These are phyloP conservation scores for Penicillium oxalicum DNA, from an alignment of 2,329 filamentous ascomycete species.

Conservation along the genomic window DNA sequence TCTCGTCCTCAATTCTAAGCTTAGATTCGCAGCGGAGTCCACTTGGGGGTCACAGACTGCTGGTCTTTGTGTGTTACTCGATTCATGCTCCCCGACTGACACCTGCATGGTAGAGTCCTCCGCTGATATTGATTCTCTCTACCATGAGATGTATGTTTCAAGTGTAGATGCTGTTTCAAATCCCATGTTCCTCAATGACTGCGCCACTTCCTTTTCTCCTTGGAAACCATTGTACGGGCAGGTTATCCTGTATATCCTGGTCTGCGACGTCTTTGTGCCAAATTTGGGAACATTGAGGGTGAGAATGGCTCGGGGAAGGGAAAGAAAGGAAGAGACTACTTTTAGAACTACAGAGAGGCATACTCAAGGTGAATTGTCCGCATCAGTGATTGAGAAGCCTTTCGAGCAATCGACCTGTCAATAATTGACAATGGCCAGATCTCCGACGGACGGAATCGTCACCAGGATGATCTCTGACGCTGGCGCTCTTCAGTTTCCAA, in stretches of 20 bases:
- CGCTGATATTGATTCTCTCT: neutral
- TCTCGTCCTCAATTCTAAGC: no score
- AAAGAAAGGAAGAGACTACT: no score
- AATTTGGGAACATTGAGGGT: slow-evolving; percentile 10
- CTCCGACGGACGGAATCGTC: no score
- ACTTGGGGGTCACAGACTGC: slow-evolving; percentile 1
- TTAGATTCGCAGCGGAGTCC: no score
- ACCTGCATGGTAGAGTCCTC: neutral
- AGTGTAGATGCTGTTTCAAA: neutral
- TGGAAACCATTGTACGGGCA: neutral
- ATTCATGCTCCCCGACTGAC: no score
- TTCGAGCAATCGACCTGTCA: no score
- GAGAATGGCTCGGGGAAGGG: neutral
- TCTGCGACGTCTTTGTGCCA: slow-evolving; percentile 20
- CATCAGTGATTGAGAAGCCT: no score
- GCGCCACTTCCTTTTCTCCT: neutral
- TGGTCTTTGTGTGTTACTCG: slow-evolving; percentile 8
- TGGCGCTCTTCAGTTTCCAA: no score
- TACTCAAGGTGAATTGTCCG: neutral
- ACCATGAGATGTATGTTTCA: no score
- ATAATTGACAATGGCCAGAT: no score
- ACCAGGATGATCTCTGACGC: no score
- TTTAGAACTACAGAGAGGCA: neutral
- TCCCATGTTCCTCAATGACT: slow-evolving; percentile 3
- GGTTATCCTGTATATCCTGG: neutral